Evolutionary conservation across 352 stramenopile genomes (phyloP), one percentile per base, ranked within the genome.

Genomic region (Sclerospora graminicola): DNA sequence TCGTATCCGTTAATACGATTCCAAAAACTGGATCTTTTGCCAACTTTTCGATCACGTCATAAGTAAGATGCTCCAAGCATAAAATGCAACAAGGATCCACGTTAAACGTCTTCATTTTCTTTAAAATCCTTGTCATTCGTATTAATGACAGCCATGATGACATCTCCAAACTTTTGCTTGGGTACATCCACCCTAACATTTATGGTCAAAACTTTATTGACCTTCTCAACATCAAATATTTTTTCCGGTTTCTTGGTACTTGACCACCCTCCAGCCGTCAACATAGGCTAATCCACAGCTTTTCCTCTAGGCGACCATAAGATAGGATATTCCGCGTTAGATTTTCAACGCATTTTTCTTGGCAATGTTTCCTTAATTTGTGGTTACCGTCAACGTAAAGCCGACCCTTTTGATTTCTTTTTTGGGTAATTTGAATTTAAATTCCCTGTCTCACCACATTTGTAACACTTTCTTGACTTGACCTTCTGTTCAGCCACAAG

Each of bases 1-100:
- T 14, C 10, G 21, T 26, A 9, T 55, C 47, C 13, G 38, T 55
- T 0, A 55, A 5, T 0, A 10, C 3, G 8, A 48, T 55, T 10
- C 38, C 40, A 5, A 33, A 45, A 1, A 19, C 27, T 2, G 31
- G 18, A 11, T 45, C 47, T 1, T 29, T 8, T 2, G 40, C 40
- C 6, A 55, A n/a, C 11, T 23, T 13, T 24, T 48, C 39, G 0
- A 54, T 20, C 1, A 40, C 8, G 20, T 54, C 32, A 18, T 44
- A 48, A 20, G 16, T 39, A 6, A 55, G n/a, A 16, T 55, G 39
- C 0, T 5, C 39, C 4, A 48, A 9, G 0, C 47, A 18, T 39
- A 13, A 55, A 45, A 1, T 36, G 3, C 31, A 46, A 4, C 16
- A 45, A n/a, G 5, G 47, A 40, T 14, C 33, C 20, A 6, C 32